Evolutionary conservation across 139 green algal species (phyloP), one percentile per base, ranked within the genome.

Genomic region (Chlorella sp.): DNA sequence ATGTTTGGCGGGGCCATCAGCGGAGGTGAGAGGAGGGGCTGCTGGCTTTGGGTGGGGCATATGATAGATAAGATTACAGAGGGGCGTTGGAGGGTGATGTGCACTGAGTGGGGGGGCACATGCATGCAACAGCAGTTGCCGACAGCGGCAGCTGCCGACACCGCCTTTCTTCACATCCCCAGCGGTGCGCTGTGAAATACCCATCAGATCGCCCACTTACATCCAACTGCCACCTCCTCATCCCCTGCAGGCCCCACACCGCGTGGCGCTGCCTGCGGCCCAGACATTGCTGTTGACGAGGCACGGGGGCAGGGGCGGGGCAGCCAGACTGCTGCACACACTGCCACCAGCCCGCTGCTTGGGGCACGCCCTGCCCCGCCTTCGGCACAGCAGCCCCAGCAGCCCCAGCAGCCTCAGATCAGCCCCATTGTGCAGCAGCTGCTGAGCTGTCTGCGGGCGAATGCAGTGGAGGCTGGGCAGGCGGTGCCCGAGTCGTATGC

Each of bases 401-500:
- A 22, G 32, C 71, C 11, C 24, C 78, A 60, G 40, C 40, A 64
- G 78, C 40, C 26, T 40, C 78, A 83, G 78, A 28, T 83, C 22
- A 83, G 78, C 78, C 78, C 78, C 26, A 83, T 83, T 4, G 78
- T 83, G 39, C 78, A 83, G 78, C 40, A 83, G 78, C 78, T 83
- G 78, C 26, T 83, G 9, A 83, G 78, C 78, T 40, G 78, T 24
- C 39, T 83, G 39, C 78, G 78, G 26, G 30, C 78, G 1, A 83
- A 83, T 37, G 78, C 78, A 3, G 78, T 12, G 2, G 78, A n/a
- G 30, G 78, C 40, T 14, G 24, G 48, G 78, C 78, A 82, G 76
- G 36, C 37, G 37, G 36, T 57, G 37, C 36, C 76, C 32, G 36
- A 19, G 21, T 14, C 16, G 76, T 14, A 21, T 2, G 24, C 36